Percentiles rank a stretch among this genome's conserved stretches.
Evolutionary conservation across 768 basidiomycete genomes (phyloP).

Genomic region (Russula emetica): DNA sequence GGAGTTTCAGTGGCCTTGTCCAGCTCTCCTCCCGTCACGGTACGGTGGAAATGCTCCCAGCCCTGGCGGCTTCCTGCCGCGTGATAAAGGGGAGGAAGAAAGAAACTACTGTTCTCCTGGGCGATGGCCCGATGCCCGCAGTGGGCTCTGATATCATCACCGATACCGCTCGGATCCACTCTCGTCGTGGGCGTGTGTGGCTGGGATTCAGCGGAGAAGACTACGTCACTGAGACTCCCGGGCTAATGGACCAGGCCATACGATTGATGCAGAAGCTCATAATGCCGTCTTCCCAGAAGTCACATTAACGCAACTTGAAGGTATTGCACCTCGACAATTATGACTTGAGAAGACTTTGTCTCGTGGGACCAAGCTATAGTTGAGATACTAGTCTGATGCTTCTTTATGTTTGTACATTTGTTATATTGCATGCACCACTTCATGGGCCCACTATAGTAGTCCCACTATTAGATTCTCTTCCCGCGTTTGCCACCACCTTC

Average conservation of each 20-base stretch:
- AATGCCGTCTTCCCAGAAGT: not conserved
- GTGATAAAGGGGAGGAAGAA: conserved; percentile 10
- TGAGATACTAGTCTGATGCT: not conserved
- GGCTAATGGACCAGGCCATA: conserved; percentile 14
- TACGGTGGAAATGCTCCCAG: conserved; percentile 15
- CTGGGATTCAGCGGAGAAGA: conserved; percentile 28
- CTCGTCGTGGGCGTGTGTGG: conserved; percentile 21
- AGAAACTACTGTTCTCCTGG: conserved; percentile 18
- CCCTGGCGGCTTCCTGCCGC: conserved; percentile 14
- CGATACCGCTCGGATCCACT: conserved; percentile 19
- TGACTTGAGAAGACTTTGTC: not conserved
- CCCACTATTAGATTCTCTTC: not conserved
- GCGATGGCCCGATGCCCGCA: conserved; percentile 14
- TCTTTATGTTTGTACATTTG: not conserved
- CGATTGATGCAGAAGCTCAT: conserved; percentile 15
- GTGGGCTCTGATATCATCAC: conserved; percentile 3
- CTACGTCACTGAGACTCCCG: conserved; percentile 1
- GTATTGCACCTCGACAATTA: not conserved
- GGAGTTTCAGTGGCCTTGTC: conserved; percentile 24
- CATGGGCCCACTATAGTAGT: not conserved
- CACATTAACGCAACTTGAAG: not conserved
- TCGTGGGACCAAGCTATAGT: not conserved
- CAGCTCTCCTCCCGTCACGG: conserved; percentile 16
- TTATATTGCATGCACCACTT: not conserved
- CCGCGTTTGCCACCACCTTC: not conserved